A percentile compares a stretch with the other conserved stretches of the same genome.
These are phyloP conservation scores for Aplosporella prunicola DNA, from an alignment of 2,329 filamentous ascomycete genomes.

Conservation along the genomic window DNA sequence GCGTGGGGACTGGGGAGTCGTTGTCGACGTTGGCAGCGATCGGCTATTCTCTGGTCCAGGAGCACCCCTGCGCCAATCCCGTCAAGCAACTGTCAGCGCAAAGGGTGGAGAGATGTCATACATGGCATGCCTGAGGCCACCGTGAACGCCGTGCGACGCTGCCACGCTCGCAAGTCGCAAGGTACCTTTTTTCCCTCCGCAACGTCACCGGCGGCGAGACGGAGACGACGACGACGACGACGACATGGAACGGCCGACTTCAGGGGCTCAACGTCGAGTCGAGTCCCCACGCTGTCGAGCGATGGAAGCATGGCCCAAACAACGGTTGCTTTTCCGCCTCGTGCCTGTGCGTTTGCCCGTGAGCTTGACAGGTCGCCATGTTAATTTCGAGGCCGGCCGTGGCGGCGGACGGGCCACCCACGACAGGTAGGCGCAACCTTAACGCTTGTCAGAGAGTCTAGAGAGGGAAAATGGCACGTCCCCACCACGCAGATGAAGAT, in stretches of 20 bases:
- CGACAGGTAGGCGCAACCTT: conserved; percentile 2
- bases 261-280: conserved; percentile 1
- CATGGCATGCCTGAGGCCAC: conserved; percentile 1
- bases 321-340: too few species aligned
- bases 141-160: background rate
- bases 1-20: background rate
- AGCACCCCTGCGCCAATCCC: background rate
- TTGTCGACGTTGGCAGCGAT: background rate
- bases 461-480: conserved; percentile 3
- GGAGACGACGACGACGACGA: background rate
- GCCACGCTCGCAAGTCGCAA: conserved; percentile 5
- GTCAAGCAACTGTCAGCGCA: background rate
- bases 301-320: too few species aligned
- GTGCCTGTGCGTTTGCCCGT: background rate
- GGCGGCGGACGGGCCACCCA: background rate
- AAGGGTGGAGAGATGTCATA: conserved; percentile 1
- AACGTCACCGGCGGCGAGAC: background rate
- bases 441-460: conserved; percentile 8
- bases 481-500: conserved; percentile 11
- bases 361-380: background rate
- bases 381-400: background rate
- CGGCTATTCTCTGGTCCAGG: background rate
- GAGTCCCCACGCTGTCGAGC: background rate
- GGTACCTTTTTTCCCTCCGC: too few species aligned
- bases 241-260: background rate